Conservation (phyloP, 73 alveolate species). For the Paramecium pentaurelia region DNA sequence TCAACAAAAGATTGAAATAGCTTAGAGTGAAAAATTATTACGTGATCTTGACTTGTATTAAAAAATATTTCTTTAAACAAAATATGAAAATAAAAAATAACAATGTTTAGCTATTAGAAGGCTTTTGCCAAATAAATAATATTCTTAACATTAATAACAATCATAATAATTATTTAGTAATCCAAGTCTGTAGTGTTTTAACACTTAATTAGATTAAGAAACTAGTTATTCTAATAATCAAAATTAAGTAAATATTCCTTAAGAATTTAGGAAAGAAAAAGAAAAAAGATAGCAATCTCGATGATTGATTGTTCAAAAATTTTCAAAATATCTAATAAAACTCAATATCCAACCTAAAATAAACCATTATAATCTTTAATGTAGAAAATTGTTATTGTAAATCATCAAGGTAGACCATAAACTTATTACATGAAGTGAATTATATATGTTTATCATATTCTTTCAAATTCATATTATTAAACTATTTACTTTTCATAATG, state of each 20-base stretch:
- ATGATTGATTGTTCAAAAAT: neutral
- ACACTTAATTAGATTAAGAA: neutral
- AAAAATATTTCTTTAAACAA: neutral
- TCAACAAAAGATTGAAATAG: neutral
- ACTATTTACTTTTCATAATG: neutral
- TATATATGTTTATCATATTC: neutral
- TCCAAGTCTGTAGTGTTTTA: neutral
- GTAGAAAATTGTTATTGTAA: neutral
- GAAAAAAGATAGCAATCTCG: neutral
- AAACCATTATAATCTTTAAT: neutral
- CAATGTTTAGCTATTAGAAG: neutral
- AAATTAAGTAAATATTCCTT: neutral
- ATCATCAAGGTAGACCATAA: slow-evolving; percentile 1
- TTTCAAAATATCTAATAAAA: neutral
- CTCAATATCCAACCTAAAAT: neutral
- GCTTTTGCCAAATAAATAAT: neutral
- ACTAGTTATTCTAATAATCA: neutral
- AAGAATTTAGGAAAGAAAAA: neutral
- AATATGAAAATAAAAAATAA: neutral
- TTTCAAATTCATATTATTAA: neutral
- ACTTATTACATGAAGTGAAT: neutral
- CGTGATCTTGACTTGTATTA: slow-evolving; percentile 9
- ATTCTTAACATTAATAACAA: neutral
- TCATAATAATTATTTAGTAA: neutral
- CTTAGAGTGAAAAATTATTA: neutral